These are phyloP conservation scores for Euphrasia arctica DNA, from an alignment of 305 asterid genomes.

Conservation along the genomic window DNA sequence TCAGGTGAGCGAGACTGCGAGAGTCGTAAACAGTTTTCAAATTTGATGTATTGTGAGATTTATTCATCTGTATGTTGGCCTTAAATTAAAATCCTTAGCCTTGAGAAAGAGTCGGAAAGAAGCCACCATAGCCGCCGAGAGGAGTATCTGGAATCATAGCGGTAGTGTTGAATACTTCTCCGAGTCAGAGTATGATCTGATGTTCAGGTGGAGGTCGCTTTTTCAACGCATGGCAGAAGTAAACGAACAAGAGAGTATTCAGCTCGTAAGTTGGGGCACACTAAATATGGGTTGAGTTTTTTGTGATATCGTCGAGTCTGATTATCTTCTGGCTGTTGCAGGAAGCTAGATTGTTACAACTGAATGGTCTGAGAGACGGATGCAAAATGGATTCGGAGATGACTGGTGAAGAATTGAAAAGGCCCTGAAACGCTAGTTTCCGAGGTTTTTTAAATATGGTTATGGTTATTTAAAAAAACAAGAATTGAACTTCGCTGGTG, in stretches of 20 bases:
- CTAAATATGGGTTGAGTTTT: background rate
- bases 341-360: conserved; percentile 53
- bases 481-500: background rate
- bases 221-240: conserved; percentile 56
- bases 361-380: conserved; percentile 54
- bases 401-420: conserved; percentile 33
- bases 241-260: conserved; percentile 59
- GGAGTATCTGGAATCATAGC: conserved; percentile 35
- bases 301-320: background rate
- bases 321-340: conserved; percentile 28
- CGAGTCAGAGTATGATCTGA: conserved; percentile 55
- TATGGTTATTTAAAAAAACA: no score
- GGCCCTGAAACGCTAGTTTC: conserved; percentile 18
- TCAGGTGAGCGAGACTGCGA: conserved; percentile 42
- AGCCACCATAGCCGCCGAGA: conserved; percentile 64
- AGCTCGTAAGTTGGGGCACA: conserved; percentile 53
- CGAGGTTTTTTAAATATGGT: background rate
- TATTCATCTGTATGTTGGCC: background rate
- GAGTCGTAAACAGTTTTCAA: background rate
- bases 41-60: background rate
- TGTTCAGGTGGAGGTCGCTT: conserved; percentile 79
- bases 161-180: conserved; percentile 37
- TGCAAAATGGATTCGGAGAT: conserved; percentile 58
- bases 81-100: conserved; percentile 34
- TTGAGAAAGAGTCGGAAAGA: conserved; percentile 69